Evolutionary conservation across 768 basidiomycete genomes (phyloP).

Genomic region (Termitomyces bulborhizus): DNA sequence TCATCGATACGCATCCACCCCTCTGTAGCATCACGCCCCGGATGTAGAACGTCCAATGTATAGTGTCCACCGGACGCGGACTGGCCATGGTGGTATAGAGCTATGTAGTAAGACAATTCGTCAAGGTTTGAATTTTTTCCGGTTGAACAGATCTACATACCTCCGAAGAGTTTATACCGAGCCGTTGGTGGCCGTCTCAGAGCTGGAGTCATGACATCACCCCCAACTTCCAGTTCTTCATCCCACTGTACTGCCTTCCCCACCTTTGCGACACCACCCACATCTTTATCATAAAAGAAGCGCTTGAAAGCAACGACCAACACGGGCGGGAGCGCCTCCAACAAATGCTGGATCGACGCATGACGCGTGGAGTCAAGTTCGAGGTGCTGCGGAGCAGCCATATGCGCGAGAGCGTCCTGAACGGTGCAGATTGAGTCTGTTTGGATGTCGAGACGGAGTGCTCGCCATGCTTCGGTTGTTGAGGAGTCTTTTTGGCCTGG

Average conservation of each 20-base stretch:
- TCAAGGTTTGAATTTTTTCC: neutral
- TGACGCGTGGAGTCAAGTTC: constrained; percentile 62
- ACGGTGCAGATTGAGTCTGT: constrained; percentile 53
- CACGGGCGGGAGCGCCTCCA: constrained; percentile 80
- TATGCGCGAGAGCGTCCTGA: constrained; percentile 73
- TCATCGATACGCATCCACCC: constrained; percentile 95
- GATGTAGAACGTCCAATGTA: constrained; percentile 84
- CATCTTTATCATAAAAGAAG: constrained; percentile 77
- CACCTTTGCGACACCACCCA: constrained; percentile 79
- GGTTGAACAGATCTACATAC: constrained; percentile 30
- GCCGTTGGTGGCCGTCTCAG: constrained; percentile 37
- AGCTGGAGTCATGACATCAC: constrained; percentile 59
- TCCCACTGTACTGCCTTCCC: constrained; percentile 76
- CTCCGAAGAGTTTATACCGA: constrained; percentile 80
- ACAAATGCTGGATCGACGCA: constrained; percentile 63
- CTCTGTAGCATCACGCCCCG: constrained; percentile 52
- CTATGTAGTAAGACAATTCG: constrained; percentile 28
- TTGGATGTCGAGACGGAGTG: constrained; percentile 86
- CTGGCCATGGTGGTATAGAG: constrained; percentile 88
- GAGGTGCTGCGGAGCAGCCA: constrained; percentile 76
- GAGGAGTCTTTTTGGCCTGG: constrained; percentile 84
- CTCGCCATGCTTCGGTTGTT: constrained; percentile 88
- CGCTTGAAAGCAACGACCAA: constrained; percentile 88
- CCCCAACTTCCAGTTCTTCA: constrained; percentile 70
- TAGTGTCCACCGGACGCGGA: constrained; percentile 94